Base-by-base conservation (phyloP, 2,329 filamentous ascomycete species). In the Incumbomyces lentus region DNA sequence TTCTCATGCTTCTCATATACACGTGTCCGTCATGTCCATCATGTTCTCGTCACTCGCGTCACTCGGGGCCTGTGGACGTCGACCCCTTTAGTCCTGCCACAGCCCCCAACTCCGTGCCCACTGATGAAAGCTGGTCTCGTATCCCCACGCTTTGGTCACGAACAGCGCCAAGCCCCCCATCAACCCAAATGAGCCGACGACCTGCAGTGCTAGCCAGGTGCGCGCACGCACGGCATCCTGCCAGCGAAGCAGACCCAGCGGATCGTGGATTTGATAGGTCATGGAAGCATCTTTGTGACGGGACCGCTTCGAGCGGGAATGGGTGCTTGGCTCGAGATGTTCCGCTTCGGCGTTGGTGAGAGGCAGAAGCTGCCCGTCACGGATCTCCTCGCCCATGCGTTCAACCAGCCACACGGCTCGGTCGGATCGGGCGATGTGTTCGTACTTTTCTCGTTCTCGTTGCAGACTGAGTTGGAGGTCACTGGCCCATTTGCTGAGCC, bases 401-500 rank as follows among this genome's bases (percentile, higher is more conserved):
- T 83, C 76, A 0, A 77, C 79, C 29, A 86, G 69, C 83, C 84
- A 88, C 22, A 79, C 68, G 2, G 80, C 79, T 31, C 82, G 68
- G 60, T 88, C 79, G 17, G 71, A 74, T 17, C 74, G 71, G 3
- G 76, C 74, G 0, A 85, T 66, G 6, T 74, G 68, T 50, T 84
- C 79, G 51, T 81, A 89, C 53, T 78, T 70, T 22, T 77, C 75
- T n/a, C 80, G 75, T 61, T 92, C 86, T 48, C 81, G 82, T 22
- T 79, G 75, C 1, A 92, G 69, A 58, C 82, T 86, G 47, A 79
- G 77, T 60, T 93, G 86, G 0, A 94, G 70, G 56, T 92, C 84
- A 6, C 79, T 75, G 0, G 87, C 86, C 87, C 87, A 94, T 59
- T 83, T 84, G 1, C 82, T 84, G 14, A 93, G 71, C 6, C 82